Percentiles rank a stretch among this genome's conserved stretches.
phyloP scores from a whole-genome alignment of 371 early-diverging fungal species.

The Mucor velutinosus region DNA sequence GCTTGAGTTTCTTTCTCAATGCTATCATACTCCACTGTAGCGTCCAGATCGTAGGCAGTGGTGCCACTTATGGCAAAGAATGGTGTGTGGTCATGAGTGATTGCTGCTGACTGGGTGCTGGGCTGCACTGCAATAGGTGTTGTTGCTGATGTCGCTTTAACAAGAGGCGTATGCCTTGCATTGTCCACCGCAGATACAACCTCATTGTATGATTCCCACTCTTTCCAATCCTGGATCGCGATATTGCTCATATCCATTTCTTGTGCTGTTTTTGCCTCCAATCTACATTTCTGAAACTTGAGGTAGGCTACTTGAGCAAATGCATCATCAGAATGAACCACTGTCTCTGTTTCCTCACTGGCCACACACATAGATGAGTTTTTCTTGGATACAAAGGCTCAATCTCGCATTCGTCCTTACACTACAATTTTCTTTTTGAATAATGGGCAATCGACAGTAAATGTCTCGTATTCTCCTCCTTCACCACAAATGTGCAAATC shows the following conservation, averaged over 20 bases:
- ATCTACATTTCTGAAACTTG: conserved; percentile 58
- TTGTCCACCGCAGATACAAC: conserved; percentile 11
- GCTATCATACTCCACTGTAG: background rate
- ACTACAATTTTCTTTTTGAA: conserved; percentile 81
- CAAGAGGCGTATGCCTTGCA: background rate
- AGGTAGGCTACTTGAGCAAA: conserved; percentile 86
- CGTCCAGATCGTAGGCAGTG: conserved; percentile 32
- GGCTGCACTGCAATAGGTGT: too few species aligned
- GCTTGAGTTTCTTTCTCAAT: conserved; percentile 44
- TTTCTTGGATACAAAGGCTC: background rate
- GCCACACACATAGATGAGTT: background rate
- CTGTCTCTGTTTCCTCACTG: conserved; percentile 70
- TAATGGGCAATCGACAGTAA: conserved; percentile 97
- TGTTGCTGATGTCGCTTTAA: background rate
- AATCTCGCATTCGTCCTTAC: conserved; percentile 37
- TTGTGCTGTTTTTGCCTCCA: conserved; percentile 59
- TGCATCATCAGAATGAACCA: conserved; percentile 83
- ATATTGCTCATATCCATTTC: conserved; percentile 23
- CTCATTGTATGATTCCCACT: conserved; percentile 19
- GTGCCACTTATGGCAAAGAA: conserved; percentile 41
- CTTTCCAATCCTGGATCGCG: conserved; percentile 21
- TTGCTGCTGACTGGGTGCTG: background rate
- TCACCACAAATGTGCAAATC: conserved; percentile 97
- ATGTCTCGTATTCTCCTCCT: conserved; percentile 99
- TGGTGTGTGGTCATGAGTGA: background rate